phyloP scores from a whole-genome alignment of 768 basidiomycete species.

The Suillus subalutaceus region DNA sequence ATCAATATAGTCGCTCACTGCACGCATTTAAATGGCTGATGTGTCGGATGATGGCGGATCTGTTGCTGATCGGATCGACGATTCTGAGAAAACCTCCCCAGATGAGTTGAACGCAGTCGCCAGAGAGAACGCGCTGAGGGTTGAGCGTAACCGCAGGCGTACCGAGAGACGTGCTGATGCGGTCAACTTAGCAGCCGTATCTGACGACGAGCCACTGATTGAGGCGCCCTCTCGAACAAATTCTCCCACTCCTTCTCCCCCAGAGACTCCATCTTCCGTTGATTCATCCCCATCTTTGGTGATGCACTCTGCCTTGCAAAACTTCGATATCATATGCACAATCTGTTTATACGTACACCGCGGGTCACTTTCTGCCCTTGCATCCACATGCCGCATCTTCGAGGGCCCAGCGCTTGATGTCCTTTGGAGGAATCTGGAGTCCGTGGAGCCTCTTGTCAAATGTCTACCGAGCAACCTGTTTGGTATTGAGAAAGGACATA shows the following conservation, averaged over 20 bases:
- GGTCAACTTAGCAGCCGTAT: background rate
- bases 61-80: background rate
- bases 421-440: constrained; percentile 6
- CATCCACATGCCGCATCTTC: constrained; percentile 6
- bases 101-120: background rate
- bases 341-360: background rate
- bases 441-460: constrained; percentile 5
- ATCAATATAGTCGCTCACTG: background rate
- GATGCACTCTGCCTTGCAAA: background rate
- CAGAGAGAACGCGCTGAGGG: background rate
- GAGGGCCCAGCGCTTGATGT: constrained; percentile 8
- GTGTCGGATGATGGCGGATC: background rate
- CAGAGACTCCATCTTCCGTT: background rate
- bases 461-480: constrained; percentile 14
- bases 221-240: background rate
- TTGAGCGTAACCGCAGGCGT: background rate
- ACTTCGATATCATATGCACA: background rate
- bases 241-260: background rate
- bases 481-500: background rate
- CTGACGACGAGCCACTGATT: background rate
- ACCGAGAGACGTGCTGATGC: background rate
- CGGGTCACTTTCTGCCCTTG: background rate
- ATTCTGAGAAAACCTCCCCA: background rate
- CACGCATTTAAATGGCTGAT: background rate
- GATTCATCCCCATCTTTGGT: background rate